Percentiles rank a stretch among this genome's conserved stretches.
Evolutionary conservation across 371 early-diverging fungal genomes (phyloP).

Genomic region (Rhizomucor miehei): DNA sequence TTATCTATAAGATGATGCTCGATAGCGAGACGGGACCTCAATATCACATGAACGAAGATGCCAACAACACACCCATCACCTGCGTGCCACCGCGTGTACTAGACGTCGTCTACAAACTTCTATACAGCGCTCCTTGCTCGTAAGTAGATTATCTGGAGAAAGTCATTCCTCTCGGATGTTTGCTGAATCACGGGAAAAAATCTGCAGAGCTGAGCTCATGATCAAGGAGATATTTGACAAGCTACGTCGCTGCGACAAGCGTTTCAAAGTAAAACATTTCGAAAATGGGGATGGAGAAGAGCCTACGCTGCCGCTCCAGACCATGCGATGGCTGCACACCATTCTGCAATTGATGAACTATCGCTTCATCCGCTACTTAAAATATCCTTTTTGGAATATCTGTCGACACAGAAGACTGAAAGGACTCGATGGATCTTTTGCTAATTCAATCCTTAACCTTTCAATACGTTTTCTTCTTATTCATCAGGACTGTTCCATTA

Average conservation of each 20-base stretch:
- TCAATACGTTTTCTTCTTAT: conserved; percentile 34
- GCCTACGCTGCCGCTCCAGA: conserved; percentile 42
- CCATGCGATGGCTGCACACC: conserved; percentile 74
- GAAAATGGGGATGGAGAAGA: conserved; percentile 1
- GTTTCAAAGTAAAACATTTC: conserved; percentile 36
- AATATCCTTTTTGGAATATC: conserved; percentile 29
- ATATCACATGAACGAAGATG: conserved; percentile 52
- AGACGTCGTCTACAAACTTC: conserved; percentile 73
- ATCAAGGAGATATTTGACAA: conserved; percentile 76
- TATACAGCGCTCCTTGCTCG: conserved; percentile 79
- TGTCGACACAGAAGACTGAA: not conserved
- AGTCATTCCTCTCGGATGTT: not conserved
- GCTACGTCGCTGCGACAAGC: conserved; percentile 67
- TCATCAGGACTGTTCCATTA: conserved; percentile 60
- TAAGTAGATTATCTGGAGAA: conserved; percentile 28
- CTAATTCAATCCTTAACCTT: conserved; percentile 33
- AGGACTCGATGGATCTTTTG: no score
- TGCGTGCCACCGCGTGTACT: conserved; percentile 78
- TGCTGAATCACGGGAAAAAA: not conserved
- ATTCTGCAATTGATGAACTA: conserved; percentile 76
- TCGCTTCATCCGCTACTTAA: conserved; percentile 54
- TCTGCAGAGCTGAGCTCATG: conserved; percentile 62
- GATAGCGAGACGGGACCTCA: conserved; percentile 66
- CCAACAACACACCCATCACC: conserved; percentile 34
- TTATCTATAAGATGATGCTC: conserved; percentile 82